Conservation (phyloP, 768 basidiomycete genomes). For the Suillus lakei region DNA sequence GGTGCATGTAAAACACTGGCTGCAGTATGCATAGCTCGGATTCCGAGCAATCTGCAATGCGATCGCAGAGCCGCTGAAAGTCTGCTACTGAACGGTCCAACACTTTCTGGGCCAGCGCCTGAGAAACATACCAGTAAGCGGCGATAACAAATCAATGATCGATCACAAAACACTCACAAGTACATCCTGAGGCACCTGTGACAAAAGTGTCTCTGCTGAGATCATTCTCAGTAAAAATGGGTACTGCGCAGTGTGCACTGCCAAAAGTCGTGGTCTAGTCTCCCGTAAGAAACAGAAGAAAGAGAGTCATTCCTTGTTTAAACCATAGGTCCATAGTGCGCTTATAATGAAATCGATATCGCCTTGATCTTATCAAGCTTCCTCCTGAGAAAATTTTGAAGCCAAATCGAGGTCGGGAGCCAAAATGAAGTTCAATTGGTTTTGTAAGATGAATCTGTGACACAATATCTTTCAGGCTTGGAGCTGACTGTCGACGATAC, state of each 20-base stretch:
- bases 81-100: background rate
- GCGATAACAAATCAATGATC: background rate
- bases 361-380: background rate
- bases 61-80: background rate
- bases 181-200: background rate
- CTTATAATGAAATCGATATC: background rate
- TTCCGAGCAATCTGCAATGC: background rate
- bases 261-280: background rate
- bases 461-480: background rate
- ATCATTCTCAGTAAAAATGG: background rate
- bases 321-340: background rate
- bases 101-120: background rate
- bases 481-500: background rate
- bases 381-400: conserved; percentile 1
- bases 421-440: background rate
- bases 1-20: conserved; percentile 1
- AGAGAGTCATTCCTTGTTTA: background rate
- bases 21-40: background rate
- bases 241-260: background rate
- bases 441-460: background rate
- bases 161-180: background rate
- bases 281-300: background rate
- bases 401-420: background rate
- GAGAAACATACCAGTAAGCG: background rate
- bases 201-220: background rate